Base-by-base conservation (phyloP, 176 grass and related monocot genomes). In the Carex littledalei region DNA sequence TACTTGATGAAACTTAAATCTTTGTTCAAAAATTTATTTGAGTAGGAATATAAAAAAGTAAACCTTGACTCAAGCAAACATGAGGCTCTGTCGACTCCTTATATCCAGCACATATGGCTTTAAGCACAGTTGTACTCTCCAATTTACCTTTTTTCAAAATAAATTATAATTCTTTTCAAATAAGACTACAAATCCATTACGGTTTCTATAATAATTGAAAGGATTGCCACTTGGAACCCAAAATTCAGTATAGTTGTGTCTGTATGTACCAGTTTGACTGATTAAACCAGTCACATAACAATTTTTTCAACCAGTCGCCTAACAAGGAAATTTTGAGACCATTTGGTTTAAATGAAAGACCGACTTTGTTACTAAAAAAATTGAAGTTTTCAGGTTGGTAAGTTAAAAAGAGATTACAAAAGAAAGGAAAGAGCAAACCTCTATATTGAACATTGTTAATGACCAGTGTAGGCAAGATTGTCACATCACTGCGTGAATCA, bases 371-470 rank as follows among this genome's bases (percentile, higher is more conserved):
- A 10, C 52, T 61, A 2, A 13, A 80, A 63, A 43, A 15, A 13
- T 18, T 64, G 65, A 66, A 45, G 39, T n/a, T 67, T 21, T 50
- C 21, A 50, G 39, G 37, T n/a, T 31, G 58, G 72, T 53, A 22
- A 78, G 15, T 77, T 8, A 14, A 81, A 58, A 13, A 60, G 21
- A 80, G 14, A 80, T 71, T 32, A 63, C 58, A 12, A 9, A 78
- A 55, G n/a, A 54, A 3, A 41, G 45, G 20, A n/a, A 1, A 2
- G 79, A 43, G 16, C 86, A 14, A 86, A 98, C 96, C 96, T 95
- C 96, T 93, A 84, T 99, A 99, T 81, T 99, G 96, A 17, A 99
- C 88, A 2, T 99, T 90, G 90, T 99, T 99, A 86, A 99, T 94
- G 55, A 99, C 91, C 12, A 99, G 63, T 3, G 96, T 99, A 1